Conservation (phyloP, 1,139 yeast genomes). For the Suhomyces bolitotheri region DNA sequence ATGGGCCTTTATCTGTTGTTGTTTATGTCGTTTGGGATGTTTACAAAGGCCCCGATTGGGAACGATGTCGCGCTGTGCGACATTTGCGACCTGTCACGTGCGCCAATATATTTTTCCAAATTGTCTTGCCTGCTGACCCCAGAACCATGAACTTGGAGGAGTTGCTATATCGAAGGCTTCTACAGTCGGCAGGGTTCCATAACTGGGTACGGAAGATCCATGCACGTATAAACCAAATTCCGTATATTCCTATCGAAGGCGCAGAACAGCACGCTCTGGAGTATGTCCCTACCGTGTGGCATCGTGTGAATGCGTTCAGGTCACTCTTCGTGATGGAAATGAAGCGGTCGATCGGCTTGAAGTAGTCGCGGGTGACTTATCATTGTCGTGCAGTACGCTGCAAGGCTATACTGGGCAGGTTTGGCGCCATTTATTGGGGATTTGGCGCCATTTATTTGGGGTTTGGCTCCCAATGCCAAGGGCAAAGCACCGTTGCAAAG, state of each 20-base stretch:
- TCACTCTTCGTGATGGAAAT: constrained; percentile 66
- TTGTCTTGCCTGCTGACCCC: too few relatives aligned
- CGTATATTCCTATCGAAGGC: constrained; percentile 24
- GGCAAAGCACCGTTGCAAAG: too few relatives aligned
- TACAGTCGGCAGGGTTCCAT: constrained; percentile 66
- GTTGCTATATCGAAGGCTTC: constrained; percentile 37
- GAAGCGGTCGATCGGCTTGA: constrained; percentile 51
- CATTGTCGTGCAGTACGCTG: too few relatives aligned
- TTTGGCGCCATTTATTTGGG: too few relatives aligned
- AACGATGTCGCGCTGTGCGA: constrained; percentile 8
- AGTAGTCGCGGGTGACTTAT: not conserved
- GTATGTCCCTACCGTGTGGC: constrained; percentile 52
- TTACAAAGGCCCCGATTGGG: constrained; percentile 11
- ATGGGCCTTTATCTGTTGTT: constrained; percentile 8
- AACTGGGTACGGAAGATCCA: constrained; percentile 66
- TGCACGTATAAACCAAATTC: constrained; percentile 64
- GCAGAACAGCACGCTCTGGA: constrained; percentile 23
- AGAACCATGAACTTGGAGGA: constrained; percentile 40
- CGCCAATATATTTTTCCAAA: too few relatives aligned
- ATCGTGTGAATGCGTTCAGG: constrained; percentile 62
- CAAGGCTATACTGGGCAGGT: too few relatives aligned
- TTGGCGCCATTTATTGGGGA: too few relatives aligned
- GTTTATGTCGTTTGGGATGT: constrained; percentile 12
- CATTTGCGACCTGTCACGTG: constrained; percentile 4
- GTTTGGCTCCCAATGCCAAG: too few relatives aligned